Percentiles rank a stretch among this genome's conserved stretches.
These are phyloP conservation scores for Solanum peruvianum DNA, from an alignment of 257 asterid genomes.

Conservation along the genomic window DNA sequence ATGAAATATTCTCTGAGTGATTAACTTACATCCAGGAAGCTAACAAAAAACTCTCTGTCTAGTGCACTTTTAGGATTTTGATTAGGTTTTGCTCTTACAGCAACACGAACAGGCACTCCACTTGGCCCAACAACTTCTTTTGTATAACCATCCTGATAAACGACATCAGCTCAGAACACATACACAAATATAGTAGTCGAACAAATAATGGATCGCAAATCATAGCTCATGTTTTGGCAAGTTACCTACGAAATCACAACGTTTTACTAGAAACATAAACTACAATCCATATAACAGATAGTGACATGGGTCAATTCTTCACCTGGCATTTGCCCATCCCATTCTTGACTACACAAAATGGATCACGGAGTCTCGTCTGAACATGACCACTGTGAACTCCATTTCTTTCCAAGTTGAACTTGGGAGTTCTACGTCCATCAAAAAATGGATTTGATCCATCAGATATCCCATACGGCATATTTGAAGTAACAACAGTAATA, in stretches of 20 bases:
- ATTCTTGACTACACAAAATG: conserved; percentile 52
- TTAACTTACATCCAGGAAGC: conserved; percentile 59
- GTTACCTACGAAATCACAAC: background rate
- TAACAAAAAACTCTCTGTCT: conserved; percentile 40
- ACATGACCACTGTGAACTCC: conserved; percentile 86
- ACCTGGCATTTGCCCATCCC: conserved; percentile 78
- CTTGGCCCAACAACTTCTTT: conserved; percentile 30
- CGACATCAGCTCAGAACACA: background rate
- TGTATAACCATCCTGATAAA: conserved; percentile 68
- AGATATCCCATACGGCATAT: conserved; percentile 47
- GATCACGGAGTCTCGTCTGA: conserved; percentile 59
- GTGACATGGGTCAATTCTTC: background rate
- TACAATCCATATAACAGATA: background rate
- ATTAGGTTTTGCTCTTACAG: conserved; percentile 68
- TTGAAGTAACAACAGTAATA: conserved; percentile 70
- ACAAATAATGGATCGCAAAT: background rate
- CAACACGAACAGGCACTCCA: conserved; percentile 64
- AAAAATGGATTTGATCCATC: conserved; percentile 77
- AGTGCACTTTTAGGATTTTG: conserved; percentile 23
- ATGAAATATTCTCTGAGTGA: background rate
- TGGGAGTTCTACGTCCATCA: conserved; percentile 34
- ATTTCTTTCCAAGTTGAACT: conserved; percentile 32
- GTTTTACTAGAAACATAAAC: background rate
- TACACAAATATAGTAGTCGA: background rate
- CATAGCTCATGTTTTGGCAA: background rate